These are phyloP conservation scores for Moniliella sp. DNA, from an alignment of 1,284 basidiomycete species.

Conservation along the genomic window DNA sequence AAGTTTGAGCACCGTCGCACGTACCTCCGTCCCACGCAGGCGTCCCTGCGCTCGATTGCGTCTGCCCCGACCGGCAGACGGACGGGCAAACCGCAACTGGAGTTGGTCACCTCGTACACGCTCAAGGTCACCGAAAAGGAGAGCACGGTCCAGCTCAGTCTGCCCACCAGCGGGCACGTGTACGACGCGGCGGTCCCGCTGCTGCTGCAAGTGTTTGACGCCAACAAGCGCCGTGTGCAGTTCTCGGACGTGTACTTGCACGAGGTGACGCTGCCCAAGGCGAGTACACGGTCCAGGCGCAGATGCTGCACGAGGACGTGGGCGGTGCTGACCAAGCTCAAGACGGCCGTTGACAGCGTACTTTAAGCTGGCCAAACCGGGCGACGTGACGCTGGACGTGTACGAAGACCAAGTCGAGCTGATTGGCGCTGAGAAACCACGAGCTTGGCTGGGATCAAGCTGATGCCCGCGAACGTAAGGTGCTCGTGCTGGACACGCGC, in stretches of 20 bases:
- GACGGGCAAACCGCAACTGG: constrained; percentile 21
- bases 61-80: constrained; percentile 25
- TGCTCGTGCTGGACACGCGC: constrained; percentile 23
- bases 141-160: constrained; percentile 15
- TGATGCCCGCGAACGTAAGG: constrained; percentile 23
- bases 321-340: constrained; percentile 24
- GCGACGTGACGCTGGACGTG: constrained; percentile 20
- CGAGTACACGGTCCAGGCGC: constrained; percentile 28
- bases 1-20: constrained; percentile 27
- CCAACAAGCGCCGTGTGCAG: constrained; percentile 18
- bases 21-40: constrained; percentile 21
- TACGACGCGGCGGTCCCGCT: constrained; percentile 32
- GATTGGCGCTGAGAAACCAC: constrained; percentile 12
- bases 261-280: constrained; percentile 24
- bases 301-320: constrained; percentile 20
- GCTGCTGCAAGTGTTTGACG: constrained; percentile 27
- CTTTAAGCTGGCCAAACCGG: constrained; percentile 27
- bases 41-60: constrained; percentile 16
- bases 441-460: constrained; percentile 20
- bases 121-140: constrained; percentile 22
- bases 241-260: constrained; percentile 34
- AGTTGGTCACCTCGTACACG: constrained; percentile 31
- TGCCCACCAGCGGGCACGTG: constrained; percentile 24
- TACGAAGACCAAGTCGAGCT: constrained; percentile 31
- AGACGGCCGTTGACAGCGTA: constrained; percentile 22